These are phyloP conservation scores for Acacia melanoxylon DNA, from an alignment of 306 rosid species.

Conservation along the genomic window DNA sequence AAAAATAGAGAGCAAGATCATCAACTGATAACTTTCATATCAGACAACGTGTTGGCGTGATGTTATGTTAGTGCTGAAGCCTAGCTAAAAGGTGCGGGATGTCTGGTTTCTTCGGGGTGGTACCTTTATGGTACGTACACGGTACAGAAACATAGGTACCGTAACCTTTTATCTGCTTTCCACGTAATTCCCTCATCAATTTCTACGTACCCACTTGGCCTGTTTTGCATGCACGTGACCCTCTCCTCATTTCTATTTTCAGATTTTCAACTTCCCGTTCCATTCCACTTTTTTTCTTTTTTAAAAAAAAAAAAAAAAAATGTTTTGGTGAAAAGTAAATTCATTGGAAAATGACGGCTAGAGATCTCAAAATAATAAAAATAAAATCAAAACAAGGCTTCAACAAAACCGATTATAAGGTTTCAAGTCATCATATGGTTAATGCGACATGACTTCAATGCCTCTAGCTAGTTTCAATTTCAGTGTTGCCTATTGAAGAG, in stretches of 20 bases:
- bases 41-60: too few relatives aligned
- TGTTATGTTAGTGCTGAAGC: too few relatives aligned
- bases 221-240: slow-evolving; percentile 27
- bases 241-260: neutral
- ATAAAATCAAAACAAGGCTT: neutral
- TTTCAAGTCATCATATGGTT: neutral
- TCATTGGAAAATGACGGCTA: neutral
- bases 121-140: neutral
- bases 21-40: neutral
- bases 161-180: neutral
- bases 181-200: neutral
- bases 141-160: neutral
- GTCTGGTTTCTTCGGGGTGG: neutral
- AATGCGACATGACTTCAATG: neutral
- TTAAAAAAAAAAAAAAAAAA: neutral
- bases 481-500: neutral
- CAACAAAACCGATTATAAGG: neutral
- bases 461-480: neutral
- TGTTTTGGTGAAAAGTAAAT: neutral
- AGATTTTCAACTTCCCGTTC: neutral
- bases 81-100: neutral
- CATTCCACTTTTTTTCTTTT: neutral
- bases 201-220: neutral
- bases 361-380: neutral
- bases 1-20: neutral